phyloP scores from a whole-genome alignment of 176 grass and related monocot genomes.

The Aegilops sharonensis region DNA sequence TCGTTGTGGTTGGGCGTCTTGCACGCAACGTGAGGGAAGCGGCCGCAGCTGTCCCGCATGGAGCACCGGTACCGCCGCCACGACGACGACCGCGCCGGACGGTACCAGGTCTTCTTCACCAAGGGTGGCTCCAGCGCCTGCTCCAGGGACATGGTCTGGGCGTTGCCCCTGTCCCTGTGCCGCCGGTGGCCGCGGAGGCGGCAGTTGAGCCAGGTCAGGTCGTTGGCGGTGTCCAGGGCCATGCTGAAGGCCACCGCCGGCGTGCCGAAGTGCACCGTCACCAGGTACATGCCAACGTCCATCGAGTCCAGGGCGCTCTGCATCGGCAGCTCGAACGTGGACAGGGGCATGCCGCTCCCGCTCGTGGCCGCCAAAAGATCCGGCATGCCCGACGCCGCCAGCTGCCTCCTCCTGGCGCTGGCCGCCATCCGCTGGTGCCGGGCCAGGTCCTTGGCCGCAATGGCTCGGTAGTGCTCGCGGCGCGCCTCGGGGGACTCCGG shows the following conservation, averaged over 20 bases:
- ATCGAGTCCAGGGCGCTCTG: constrained; percentile 47
- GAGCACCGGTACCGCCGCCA: constrained; percentile 66
- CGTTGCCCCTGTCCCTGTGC: neutral
- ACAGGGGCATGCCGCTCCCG: neutral
- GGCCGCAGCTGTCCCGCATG: constrained; percentile 34
- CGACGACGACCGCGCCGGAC: constrained; percentile 53
- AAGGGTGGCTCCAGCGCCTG: neutral
- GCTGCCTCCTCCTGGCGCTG: neutral
- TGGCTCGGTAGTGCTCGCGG: constrained; percentile 28
- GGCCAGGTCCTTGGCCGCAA: constrained; percentile 36
- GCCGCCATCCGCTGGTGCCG: constrained; percentile 17
- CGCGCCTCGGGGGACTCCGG: constrained; percentile 36
- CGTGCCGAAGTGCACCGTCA: constrained; percentile 68
- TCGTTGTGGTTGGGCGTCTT: neutral
- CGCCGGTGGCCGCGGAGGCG: constrained; percentile 16
- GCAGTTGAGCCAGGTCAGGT: constrained; percentile 94
- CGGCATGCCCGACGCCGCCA: neutral
- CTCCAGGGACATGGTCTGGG: neutral
- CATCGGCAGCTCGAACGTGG: constrained; percentile 71
- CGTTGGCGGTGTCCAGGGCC: constrained; percentile 69
- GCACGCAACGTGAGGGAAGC: constrained; percentile 42
- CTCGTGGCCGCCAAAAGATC: constrained; percentile 21
- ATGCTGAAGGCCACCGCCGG: constrained; percentile 62
- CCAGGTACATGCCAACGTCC: constrained; percentile 62
- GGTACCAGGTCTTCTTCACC: constrained; percentile 38